These are phyloP conservation scores for Solanum habrochaites DNA, from an alignment of 257 asterid genomes.

Conservation along the genomic window DNA sequence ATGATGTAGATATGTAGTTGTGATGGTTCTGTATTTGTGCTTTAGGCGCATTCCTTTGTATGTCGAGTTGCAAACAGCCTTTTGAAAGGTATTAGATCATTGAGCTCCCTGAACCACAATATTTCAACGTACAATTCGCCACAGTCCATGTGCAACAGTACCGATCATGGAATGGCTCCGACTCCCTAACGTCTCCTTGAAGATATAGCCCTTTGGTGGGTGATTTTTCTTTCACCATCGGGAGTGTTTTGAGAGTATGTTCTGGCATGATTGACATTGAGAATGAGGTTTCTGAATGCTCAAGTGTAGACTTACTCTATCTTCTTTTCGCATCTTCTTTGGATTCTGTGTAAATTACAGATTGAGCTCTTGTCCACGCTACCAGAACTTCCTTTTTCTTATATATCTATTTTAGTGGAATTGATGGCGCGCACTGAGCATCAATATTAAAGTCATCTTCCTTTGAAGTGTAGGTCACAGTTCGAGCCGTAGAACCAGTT, in stretches of 20 bases:
- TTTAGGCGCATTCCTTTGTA: neutral
- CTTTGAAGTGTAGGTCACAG: neutral
- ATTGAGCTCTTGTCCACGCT: neutral
- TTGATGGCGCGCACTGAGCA: neutral
- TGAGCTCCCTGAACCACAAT: neutral
- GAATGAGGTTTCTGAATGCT: neutral
- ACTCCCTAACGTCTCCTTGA: neutral
- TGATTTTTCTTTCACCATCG: neutral
- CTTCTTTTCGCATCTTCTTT: neutral
- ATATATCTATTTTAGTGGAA: neutral
- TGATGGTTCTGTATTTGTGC: neutral
- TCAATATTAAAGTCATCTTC: neutral
- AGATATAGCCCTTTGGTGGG: neutral
- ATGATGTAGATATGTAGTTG: slow-evolving; percentile 21
- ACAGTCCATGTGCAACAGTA: too few species aligned
- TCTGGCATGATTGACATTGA: neutral
- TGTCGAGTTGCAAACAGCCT: neutral
- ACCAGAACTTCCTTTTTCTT: neutral
- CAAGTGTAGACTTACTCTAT: neutral
- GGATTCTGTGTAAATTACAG: neutral
- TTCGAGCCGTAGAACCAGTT: neutral
- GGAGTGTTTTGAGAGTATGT: neutral
- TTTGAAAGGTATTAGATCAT: neutral
- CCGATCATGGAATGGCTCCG: neutral
- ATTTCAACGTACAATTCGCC: neutral